Base-by-base conservation (phyloP, 2,329 filamentous ascomycete species). In the Beauveria australis region DNA sequence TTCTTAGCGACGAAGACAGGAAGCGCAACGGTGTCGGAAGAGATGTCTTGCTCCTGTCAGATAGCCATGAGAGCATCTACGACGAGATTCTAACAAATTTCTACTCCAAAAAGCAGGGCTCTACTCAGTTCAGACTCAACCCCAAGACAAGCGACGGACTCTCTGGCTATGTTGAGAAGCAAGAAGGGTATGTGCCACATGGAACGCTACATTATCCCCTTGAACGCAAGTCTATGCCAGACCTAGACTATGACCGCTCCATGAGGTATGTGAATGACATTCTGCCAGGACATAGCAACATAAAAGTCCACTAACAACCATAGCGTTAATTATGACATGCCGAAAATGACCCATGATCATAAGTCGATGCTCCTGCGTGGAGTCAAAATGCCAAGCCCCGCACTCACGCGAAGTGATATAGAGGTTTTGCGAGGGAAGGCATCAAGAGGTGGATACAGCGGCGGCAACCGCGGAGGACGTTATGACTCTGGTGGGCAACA, bases 361-460 rank as follows among this genome's bases (percentile, higher is more conserved):
- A 97, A 97, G 72, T 97, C 92, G 6, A 95, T 96, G 89, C 82
- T 99, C 16, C 81, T 99, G 41, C 87, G 91, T 3, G 94, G 94
- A 14, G 86, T 92, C 44, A 86, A 88, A 67, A 81, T 92, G 61
- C 85, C 89, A 5, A 76, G 81, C 2, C 85, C 90, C 1, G 88
- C 85, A 10, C 82, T 99, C 1, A 89, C 89, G 61, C 81, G 84
- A 40, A 83, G 82, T 62, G 92, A 97, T 69, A 85, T 93, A 59
- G 88, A 92, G 64, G 80, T 83, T 8, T 82, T 92, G 48, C 85
- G 86, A 69, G 81, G 82, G 58, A 87, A 88, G 70, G 78, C 87
- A 40, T 78, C 82, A 59, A 81, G 83, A 63, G 79, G 91, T 58
- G 83, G 81, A 53, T 85, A 85, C 67, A 88, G 48, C 9, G 33